Percentiles rank a stretch among this genome's conserved stretches.
These are phyloP conservation scores for Trichoderma brevicompactum DNA, from an alignment of 2,329 filamentous ascomycete species.

Conservation along the genomic window DNA sequence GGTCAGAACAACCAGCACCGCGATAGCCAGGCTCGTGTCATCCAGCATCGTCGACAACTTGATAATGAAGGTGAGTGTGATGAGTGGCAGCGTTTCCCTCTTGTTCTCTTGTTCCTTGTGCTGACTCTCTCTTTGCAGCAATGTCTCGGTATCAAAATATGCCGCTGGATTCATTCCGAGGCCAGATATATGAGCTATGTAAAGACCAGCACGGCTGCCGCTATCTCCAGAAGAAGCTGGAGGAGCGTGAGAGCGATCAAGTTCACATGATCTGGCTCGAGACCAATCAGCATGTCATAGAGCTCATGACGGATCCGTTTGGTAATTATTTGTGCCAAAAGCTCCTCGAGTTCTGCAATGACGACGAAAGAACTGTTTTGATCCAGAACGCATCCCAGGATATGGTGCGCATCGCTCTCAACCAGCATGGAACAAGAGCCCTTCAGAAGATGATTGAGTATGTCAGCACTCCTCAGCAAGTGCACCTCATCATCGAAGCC, in stretches of 20 bases:
- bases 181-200: conserved; percentile 87
- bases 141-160: conserved; percentile 84
- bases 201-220: conserved; percentile 98
- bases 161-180: conserved; percentile 77
- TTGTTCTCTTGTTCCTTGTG: background rate
- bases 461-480: conserved; percentile 83
- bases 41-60: conserved; percentile 74
- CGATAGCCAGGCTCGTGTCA: conserved; percentile 76
- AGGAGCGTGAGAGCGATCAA: conserved; percentile 82
- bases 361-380: conserved; percentile 90
- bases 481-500: conserved; percentile 83
- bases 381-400: conserved; percentile 87
- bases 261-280: conserved; percentile 93
- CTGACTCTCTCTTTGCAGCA: conserved; percentile 44
- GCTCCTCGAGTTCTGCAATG: conserved; percentile 90
- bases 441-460: conserved; percentile 99
- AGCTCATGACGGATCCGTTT: conserved; percentile 98
- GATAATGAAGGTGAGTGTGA: conserved; percentile 67
- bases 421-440: conserved; percentile 95
- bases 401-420: conserved; percentile 91
- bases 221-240: conserved; percentile 95
- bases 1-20: conserved; percentile 57
- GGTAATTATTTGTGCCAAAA: conserved; percentile 99
- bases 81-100: background rate
- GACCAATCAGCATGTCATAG: conserved; percentile 90